These are phyloP conservation scores for Exobasidium rhododendri DNA, from an alignment of 1,284 basidiomycete genomes.

Conservation along the genomic window DNA sequence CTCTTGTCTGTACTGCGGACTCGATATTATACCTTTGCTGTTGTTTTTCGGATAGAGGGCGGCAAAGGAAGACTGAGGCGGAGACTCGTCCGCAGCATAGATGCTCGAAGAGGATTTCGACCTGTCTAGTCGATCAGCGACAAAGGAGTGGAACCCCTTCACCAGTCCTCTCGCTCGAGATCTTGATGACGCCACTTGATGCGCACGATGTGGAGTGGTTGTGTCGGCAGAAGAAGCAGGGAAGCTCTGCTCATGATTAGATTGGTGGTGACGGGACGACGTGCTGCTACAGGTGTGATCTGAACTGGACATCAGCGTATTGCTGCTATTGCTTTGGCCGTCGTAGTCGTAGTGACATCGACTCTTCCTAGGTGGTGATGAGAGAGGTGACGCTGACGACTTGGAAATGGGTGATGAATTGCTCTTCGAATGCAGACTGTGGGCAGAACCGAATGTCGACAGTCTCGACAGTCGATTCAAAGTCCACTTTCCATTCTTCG, in stretches of 20 bases:
- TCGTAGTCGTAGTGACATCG: background rate
- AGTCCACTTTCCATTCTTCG: background rate
- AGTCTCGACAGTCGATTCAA: background rate
- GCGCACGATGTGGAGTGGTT: too few species aligned
- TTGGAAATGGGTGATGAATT: background rate
- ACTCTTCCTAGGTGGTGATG: background rate
- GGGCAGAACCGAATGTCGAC: background rate
- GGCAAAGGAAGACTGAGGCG: too few species aligned
- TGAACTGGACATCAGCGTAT: background rate
- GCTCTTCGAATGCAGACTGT: too few species aligned
- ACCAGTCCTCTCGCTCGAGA: constrained; percentile 26
- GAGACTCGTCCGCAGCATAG: too few species aligned
- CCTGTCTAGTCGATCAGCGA: constrained; percentile 23
- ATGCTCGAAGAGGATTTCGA: background rate
- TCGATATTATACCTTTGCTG: too few species aligned
- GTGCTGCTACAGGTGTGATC: background rate
- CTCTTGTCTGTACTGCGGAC: too few species aligned
- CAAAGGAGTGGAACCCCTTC: constrained; percentile 36
- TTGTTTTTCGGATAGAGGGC: too few species aligned
- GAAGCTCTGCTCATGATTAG: too few species aligned
- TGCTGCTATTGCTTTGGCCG: too few species aligned
- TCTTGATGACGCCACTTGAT: too few species aligned
- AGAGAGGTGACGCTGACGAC: background rate
- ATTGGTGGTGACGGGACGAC: too few species aligned
- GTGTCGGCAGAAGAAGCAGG: too few species aligned